phyloP scores from a whole-genome alignment of 163 green algal genomes.

The Scenedesmus sp. region DNA sequence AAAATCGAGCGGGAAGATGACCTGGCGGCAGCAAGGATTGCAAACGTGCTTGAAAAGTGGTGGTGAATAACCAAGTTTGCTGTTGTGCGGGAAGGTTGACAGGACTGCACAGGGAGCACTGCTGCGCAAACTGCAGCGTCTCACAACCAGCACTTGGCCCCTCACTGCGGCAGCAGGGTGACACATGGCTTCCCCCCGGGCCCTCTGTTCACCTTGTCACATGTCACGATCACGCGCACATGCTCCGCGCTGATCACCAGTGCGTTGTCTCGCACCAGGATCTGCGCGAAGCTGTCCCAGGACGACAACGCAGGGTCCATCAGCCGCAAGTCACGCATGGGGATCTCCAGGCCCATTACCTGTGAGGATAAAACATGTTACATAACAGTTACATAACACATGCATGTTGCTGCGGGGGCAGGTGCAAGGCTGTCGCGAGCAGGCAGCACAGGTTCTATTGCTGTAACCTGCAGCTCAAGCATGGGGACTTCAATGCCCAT shows the following conservation, averaged over 20 bases:
- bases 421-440: background rate
- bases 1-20: constrained; percentile 64
- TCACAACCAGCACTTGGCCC: no score
- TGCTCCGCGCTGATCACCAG: constrained; percentile 89
- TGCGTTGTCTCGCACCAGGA: constrained; percentile 87
- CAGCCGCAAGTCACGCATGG: constrained; percentile 89
- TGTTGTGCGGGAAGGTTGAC: no score
- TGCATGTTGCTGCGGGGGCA: background rate
- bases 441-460: no score
- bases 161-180: background rate
- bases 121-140: no score
- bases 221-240: constrained; percentile 85
- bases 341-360: constrained; percentile 79
- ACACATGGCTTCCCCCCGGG: background rate
- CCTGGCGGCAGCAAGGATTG: background rate
- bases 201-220: constrained; percentile 69
- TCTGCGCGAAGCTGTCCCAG: constrained; percentile 62
- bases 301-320: constrained; percentile 79
- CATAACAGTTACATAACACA: background rate
- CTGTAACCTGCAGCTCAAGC: background rate
- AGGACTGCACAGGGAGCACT: no score
- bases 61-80: no score
- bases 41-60: no score
- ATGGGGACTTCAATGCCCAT: background rate
- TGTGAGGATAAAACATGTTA: constrained; percentile 35